Percentiles rank a stretch among this genome's conserved stretches.
phyloP scores from a whole-genome alignment of 345 rosid species.

The Pugionium dolabratum region DNA sequence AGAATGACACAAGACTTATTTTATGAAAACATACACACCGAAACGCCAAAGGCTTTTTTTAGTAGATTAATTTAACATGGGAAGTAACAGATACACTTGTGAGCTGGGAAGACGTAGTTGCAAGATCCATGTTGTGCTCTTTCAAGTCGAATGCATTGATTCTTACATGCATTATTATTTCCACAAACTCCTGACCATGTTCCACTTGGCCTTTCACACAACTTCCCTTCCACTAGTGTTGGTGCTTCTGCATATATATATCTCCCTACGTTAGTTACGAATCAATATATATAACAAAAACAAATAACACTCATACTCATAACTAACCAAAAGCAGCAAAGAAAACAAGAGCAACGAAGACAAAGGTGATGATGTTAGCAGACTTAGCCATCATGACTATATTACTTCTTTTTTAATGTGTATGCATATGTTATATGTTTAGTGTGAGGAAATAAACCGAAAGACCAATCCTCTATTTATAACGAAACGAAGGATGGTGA shows the following conservation, averaged over 20 bases:
- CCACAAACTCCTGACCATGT: constrained; percentile 6
- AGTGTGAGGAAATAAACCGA: not conserved
- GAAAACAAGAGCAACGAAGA: constrained; percentile 4
- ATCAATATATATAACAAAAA: not conserved
- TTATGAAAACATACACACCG: not conserved
- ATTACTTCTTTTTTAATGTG: not conserved
- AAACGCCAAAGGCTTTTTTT: not conserved
- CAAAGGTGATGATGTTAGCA: not conserved
- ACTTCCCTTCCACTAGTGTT: not conserved
- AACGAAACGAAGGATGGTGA: not conserved
- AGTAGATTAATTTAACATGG: not conserved
- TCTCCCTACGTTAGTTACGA: not conserved
- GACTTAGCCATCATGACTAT: constrained; percentile 14
- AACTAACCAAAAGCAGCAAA: constrained; percentile 18
- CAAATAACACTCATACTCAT: not conserved
- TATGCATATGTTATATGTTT: not conserved
- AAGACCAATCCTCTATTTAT: constrained; percentile 9
- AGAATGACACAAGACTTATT: constrained; percentile 3
- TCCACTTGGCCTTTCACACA: constrained; percentile 8
- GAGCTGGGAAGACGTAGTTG: not conserved
- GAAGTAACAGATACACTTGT: not conserved
- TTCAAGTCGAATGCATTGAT: constrained; percentile 40
- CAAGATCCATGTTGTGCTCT: not conserved
- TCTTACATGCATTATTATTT: not conserved
- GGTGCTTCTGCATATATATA: constrained; percentile 5